Base-by-base conservation (phyloP, 2,329 filamentous ascomycete genomes). In the Cladophialophora exuberans region DNA sequence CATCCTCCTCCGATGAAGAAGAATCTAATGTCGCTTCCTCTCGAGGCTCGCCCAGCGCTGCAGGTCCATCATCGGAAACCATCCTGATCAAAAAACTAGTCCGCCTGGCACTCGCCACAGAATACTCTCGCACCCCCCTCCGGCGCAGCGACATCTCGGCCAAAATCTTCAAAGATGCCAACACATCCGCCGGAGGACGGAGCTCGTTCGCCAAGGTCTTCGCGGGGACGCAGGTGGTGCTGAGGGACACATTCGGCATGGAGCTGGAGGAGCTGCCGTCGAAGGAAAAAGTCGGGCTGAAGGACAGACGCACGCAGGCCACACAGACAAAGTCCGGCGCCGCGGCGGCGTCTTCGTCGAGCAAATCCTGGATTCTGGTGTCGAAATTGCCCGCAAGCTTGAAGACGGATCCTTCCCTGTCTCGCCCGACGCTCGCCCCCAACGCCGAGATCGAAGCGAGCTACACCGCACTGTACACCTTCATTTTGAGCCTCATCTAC, bases 191-290 rank as follows among this genome's bases (percentile, higher is more conserved):
- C 18, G 76, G 83, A 5, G 22, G 35, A 11, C 46, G 46, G 6
- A 79, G 87, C 26, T 77, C 84, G 30, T 97, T 97, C 70, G 91
- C 85, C 68, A 70, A 74, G 10, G 84, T 97, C 3, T 97, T 96
- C 66, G 82, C 83, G 0, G 77, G 82, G 35, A 90, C 93, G 36
- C 93, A 99, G 70, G 72, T 76, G 28, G 82, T 88, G 62, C 76
- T 99, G 31, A 77, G 80, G 43, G 74, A 75, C 1, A 80, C 86
- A 1, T 97, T 96, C 72, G 94, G 94, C n/a, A 96, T 97, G 91
- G 82, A 92, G 69, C 82, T 99, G 79, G 79, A 84, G 3, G 92
- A 97, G 72, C 78, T 97, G 45, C 91, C 94, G 0, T 78, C 82
- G 1, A 83, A 82, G 66, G 93, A 97, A 66, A 95, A 91, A 71